Conservation (phyloP, 2,329 filamentous ascomycete genomes). For the Madurella fahalii region DNA sequence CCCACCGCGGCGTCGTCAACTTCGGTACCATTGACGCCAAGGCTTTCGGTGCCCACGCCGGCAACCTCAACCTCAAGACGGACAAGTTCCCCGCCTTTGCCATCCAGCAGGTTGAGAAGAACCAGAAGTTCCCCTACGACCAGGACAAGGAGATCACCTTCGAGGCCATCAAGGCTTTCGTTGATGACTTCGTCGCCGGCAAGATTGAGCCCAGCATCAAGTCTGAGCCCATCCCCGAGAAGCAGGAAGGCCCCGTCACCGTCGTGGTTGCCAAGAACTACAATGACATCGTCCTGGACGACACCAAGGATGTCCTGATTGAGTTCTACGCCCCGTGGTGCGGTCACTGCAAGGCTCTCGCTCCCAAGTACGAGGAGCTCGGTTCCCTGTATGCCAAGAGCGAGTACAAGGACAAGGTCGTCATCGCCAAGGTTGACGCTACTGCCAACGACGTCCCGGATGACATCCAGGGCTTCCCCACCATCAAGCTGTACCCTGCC, state of each 20-base stretch:
- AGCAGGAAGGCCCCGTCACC: conserved; percentile 81
- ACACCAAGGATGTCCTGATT: conserved; percentile 92
- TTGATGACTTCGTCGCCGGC: conserved; percentile 78
- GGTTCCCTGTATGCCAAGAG: conserved; percentile 70
- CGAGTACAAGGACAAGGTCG: conserved; percentile 76
- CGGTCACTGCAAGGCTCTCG: conserved; percentile 98
- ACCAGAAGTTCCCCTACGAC: conserved; percentile 94
- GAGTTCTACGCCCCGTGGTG: conserved; percentile 99
- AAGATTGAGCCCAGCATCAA: conserved; percentile 96
- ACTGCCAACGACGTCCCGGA: conserved; percentile 95
- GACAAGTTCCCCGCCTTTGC: conserved; percentile 96
- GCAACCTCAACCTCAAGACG: conserved; percentile 94
- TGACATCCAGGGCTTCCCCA: conserved; percentile 96
- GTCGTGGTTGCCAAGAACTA: conserved; percentile 93
- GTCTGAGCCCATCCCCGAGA: conserved; percentile 94
- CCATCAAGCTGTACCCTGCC: conserved; percentile 96
- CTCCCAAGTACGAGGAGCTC: conserved; percentile 94
- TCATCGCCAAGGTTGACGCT: conserved; percentile 96
- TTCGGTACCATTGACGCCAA: conserved; percentile 97
- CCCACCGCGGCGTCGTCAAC: conserved; percentile 92
- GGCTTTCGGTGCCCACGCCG: conserved; percentile 88
- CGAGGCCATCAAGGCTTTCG: conserved; percentile 71
- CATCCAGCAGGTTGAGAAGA: conserved; percentile 92
- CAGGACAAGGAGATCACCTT: conserved; percentile 74
- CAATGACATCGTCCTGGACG: conserved; percentile 84